These are phyloP conservation scores for Ophiostoma himal-ulmi DNA, from an alignment of 2,329 filamentous ascomycete species.

Conservation along the genomic window DNA sequence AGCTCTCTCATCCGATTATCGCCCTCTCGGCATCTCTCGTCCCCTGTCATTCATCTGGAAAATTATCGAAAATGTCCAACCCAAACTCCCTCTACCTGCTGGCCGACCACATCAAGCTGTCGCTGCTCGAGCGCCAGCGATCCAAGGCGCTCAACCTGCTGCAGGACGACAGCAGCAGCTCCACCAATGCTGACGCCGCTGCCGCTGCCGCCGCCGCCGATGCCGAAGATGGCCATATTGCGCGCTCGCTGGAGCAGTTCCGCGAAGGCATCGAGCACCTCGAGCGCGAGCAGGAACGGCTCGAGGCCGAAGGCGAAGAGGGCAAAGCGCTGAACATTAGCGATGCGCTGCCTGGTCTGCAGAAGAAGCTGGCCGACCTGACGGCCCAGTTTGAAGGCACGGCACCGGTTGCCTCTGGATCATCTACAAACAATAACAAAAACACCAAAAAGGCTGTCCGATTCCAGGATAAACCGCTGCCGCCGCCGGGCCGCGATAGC, in stretches of 20 bases:
- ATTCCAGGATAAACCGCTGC: slow-evolving; percentile 63
- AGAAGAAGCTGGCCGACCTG: slow-evolving; percentile 69
- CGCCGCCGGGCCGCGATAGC: slow-evolving; percentile 43
- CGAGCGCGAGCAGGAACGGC: slow-evolving; percentile 56
- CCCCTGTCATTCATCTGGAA: neutral
- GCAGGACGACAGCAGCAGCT: slow-evolving; percentile 41
- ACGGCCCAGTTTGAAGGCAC: slow-evolving; percentile 72
- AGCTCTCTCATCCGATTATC: neutral
- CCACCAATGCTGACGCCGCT: neutral
- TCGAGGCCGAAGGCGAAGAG: slow-evolving; percentile 60
- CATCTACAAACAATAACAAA: neutral
- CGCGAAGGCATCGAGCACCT: slow-evolving; percentile 70
- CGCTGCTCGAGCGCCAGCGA: slow-evolving; percentile 83
- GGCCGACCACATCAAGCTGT: slow-evolving; percentile 94
- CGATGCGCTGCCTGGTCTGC: slow-evolving; percentile 63
- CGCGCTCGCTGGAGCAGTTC: slow-evolving; percentile 80
- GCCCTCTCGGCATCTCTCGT: too few relatives aligned
- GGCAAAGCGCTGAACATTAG: slow-evolving; percentile 47
- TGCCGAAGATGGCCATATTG: slow-evolving; percentile 82
- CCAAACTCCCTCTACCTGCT: slow-evolving; percentile 80
- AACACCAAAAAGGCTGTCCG: slow-evolving; percentile 68
- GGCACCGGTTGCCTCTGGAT: slow-evolving; percentile 31
- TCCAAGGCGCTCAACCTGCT: slow-evolving; percentile 69
- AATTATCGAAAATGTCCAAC: slow-evolving; percentile 43
- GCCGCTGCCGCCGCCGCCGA: slow-evolving; percentile 36